phyloP scores from a whole-genome alignment of 129 eudicot genomes.

The Chrysanthemum lavandulifolium region DNA sequence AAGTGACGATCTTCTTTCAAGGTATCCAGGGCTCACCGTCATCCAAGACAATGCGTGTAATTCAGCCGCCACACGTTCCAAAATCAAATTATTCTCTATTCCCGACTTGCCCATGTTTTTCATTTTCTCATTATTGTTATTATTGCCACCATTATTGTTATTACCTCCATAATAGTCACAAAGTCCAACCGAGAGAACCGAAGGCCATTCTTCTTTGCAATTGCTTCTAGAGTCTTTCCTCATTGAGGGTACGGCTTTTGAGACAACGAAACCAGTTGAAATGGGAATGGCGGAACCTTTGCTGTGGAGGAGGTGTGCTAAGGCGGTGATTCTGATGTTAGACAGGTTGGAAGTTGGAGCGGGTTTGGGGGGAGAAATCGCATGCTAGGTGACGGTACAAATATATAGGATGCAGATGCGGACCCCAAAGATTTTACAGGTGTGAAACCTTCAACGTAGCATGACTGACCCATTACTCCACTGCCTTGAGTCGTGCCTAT shows the following conservation, averaged over 20 bases:
- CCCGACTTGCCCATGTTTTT: constrained; percentile 47
- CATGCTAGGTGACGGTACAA: constrained; percentile 87
- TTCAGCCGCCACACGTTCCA: constrained; percentile 88
- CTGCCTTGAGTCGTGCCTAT: constrained; percentile 86
- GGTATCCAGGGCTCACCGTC: constrained; percentile 93
- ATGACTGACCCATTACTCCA: constrained; percentile 46
- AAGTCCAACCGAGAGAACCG: constrained; percentile 75
- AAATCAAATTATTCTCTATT: constrained; percentile 57
- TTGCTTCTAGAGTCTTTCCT: constrained; percentile 57
- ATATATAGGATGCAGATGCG: constrained; percentile 71
- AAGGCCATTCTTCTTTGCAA: constrained; percentile 94
- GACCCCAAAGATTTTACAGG: constrained; percentile 92
- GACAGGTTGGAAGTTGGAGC: constrained; percentile 93
- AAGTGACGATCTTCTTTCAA: constrained; percentile 80
- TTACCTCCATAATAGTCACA: constrained; percentile 78
- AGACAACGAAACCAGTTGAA: constrained; percentile 82
- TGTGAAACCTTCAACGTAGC: constrained; percentile 89
- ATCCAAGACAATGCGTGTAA: constrained; percentile 96
- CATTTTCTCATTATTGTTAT: constrained; percentile 31
- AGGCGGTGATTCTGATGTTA: constrained; percentile 98
- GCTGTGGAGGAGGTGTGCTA: constrained; percentile 99
- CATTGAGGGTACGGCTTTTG: constrained; percentile 87
- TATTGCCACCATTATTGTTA: constrained; percentile 1
- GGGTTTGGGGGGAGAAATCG: constrained; percentile 82
- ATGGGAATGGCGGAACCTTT: constrained; percentile 90